phyloP scores from a whole-genome alignment of 257 asterid genomes.

The Galeopsis tetrahit region DNA sequence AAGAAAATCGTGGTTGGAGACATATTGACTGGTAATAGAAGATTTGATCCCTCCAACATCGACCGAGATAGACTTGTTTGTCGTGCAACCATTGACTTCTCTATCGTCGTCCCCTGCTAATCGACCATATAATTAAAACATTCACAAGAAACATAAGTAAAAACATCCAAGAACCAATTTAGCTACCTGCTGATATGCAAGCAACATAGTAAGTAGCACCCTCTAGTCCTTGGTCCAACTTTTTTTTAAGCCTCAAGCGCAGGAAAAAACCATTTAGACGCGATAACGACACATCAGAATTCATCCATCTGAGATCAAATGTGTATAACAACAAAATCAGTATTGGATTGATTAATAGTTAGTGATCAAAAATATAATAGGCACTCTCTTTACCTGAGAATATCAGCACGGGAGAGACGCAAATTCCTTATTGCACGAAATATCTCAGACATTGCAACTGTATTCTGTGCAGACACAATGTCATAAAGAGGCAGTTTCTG shows the following conservation, averaged over 20 bases:
- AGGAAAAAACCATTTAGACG: slow-evolving; percentile 64
- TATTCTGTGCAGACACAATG: slow-evolving; percentile 27
- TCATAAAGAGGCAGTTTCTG: slow-evolving; percentile 28
- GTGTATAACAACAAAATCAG: background rate
- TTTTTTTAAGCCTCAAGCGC: slow-evolving; percentile 65
- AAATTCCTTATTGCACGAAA: slow-evolving; percentile 60
- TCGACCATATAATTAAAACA: slow-evolving; percentile 3
- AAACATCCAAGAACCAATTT: background rate
- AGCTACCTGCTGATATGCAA: slow-evolving; percentile 46
- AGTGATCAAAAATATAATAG: background rate
- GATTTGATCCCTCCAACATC: slow-evolving; percentile 65
- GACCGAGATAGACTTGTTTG: slow-evolving; percentile 48
- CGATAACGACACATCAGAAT: slow-evolving; percentile 42
- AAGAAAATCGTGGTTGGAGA: slow-evolving; percentile 73
- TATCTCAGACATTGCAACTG: slow-evolving; percentile 38
- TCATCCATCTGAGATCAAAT: slow-evolving; percentile 52
- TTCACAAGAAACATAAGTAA: background rate
- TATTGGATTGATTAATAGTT: background rate
- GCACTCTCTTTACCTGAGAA: slow-evolving; percentile 53
- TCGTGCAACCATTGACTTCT: slow-evolving; percentile 33
- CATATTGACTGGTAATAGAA: slow-evolving; percentile 52
- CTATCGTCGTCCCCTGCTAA: slow-evolving; percentile 43
- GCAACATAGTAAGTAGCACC: slow-evolving; percentile 69
- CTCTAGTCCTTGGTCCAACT: slow-evolving; percentile 56
- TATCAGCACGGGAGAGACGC: slow-evolving; percentile 63